phyloP scores from a whole-genome alignment of 169 alveolate species.

The Pseudocohnilembus persalinus region DNA sequence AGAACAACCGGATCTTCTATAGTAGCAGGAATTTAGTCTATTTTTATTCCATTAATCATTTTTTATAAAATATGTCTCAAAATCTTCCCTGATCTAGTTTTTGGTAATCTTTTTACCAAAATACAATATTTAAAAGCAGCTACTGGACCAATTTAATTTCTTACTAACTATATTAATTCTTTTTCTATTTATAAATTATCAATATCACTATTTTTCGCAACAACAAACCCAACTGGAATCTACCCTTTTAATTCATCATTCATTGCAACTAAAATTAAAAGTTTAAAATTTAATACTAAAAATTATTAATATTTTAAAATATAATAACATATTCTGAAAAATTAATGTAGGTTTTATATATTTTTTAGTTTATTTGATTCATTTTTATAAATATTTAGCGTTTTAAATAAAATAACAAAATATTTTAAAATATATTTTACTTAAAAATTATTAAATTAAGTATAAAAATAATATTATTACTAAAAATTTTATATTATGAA shows the following conservation, averaged over 20 bases:
- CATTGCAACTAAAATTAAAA: slow-evolving; percentile 50
- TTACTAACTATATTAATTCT: slow-evolving; percentile 67
- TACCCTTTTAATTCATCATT: slow-evolving; percentile 84
- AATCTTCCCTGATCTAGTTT: slow-evolving; percentile 85
- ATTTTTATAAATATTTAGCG: no score
- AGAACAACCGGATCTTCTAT: slow-evolving; percentile 76
- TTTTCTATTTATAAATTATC: slow-evolving; percentile 41
- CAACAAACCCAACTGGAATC: slow-evolving; percentile 83
- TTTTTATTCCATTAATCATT: slow-evolving; percentile 70
- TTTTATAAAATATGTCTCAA: slow-evolving; percentile 75
- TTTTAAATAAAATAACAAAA: no score
- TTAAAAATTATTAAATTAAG: no score
- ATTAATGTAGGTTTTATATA: no score
- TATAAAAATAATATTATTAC: no score
- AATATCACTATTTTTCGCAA: slow-evolving; percentile 62
- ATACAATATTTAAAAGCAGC: slow-evolving; percentile 72
- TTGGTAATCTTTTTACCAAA: slow-evolving; percentile 76
- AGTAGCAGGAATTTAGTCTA: slow-evolving; percentile 77
- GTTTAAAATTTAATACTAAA: no score
- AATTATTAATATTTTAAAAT: no score
- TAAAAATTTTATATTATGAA: no score
- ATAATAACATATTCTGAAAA: no score
- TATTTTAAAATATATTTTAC: no score
- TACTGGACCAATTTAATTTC: slow-evolving; percentile 84
- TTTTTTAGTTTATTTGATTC: no score